phyloP scores from a whole-genome alignment of 164 flowering plant species.

The Piper betle region DNA sequence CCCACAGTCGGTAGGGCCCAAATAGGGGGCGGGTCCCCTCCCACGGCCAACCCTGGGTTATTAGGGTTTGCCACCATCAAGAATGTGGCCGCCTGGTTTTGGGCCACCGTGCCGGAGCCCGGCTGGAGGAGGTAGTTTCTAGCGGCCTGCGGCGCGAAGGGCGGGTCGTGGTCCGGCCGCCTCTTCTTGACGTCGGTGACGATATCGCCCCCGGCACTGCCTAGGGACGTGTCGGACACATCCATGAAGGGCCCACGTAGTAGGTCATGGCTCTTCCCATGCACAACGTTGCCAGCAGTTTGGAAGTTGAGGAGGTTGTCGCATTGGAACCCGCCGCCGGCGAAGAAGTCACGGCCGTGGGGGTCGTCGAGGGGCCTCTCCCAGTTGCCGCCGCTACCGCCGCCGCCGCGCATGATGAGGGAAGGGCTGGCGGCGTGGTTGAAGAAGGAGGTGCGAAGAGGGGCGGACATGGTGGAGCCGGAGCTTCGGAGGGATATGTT shows the following conservation, averaged over 20 bases:
- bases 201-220: conserved; percentile 15
- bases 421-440: conserved; percentile 13
- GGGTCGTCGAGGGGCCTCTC: conserved; percentile 16
- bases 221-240: background rate
- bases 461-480: conserved; percentile 42
- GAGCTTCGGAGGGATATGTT: conserved; percentile 64
- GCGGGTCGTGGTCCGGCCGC: conserved; percentile 27
- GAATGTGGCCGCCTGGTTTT: conserved; percentile 60
- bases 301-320: conserved; percentile 21
- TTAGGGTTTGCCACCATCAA: conserved; percentile 78
- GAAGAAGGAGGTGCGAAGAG: conserved; percentile 26
- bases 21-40: conserved; percentile 35
- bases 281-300: conserved; percentile 14
- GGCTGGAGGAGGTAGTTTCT: conserved; percentile 56
- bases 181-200: conserved; percentile 34
- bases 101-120: conserved; percentile 34
- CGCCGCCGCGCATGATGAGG: conserved; percentile 17
- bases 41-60: conserved; percentile 30
- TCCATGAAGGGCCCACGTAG: background rate
- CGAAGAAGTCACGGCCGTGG: background rate
- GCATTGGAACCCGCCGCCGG: conserved; percentile 12
- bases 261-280: conserved; percentile 17
- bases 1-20: conserved; percentile 35
- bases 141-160: background rate
- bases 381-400: conserved; percentile 26